These are phyloP conservation scores for Pythium guiyangense DNA, from an alignment of 352 stramenopile species.

Conservation along the genomic window DNA sequence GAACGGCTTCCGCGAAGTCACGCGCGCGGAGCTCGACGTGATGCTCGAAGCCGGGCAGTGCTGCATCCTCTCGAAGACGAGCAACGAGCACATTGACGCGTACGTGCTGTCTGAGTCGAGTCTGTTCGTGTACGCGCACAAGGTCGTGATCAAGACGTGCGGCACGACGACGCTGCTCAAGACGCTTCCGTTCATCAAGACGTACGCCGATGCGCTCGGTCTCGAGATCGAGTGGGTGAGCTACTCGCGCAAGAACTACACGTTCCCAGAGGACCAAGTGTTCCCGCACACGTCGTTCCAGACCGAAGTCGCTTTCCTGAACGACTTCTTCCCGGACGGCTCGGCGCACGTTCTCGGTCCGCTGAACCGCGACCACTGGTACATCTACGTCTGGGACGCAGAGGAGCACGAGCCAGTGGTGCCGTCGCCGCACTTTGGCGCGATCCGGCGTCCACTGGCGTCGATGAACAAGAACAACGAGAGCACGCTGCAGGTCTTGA, in stretches of 20 bases:
- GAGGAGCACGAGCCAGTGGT: constrained; percentile 65
- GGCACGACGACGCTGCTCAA: constrained; percentile 98
- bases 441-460: background rate
- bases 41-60: constrained; percentile 95
- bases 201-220: constrained; percentile 80
- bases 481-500: constrained; percentile 79
- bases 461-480: constrained; percentile 28
- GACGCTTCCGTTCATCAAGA: constrained; percentile 83
- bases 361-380: constrained; percentile 98
- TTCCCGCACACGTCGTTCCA: constrained; percentile 97
- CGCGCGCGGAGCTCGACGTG: constrained; percentile 85
- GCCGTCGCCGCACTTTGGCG: background rate
- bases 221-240: constrained; percentile 98
- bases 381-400: constrained; percentile 96
- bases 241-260: constrained; percentile 99
- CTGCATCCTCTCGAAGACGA: constrained; percentile 95
- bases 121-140: constrained; percentile 99
- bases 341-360: constrained; percentile 89
- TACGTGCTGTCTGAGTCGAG: constrained; percentile 96
- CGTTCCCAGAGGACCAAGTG: constrained; percentile 96
- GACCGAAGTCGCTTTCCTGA: constrained; percentile 96
- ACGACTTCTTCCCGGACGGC: constrained; percentile 82
- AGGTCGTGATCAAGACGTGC: constrained; percentile 99
- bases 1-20: constrained; percentile 89
- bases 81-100: constrained; percentile 95